phyloP scores from a whole-genome alignment of 75 land plant species.

The Sequoiadendron giganteum region DNA sequence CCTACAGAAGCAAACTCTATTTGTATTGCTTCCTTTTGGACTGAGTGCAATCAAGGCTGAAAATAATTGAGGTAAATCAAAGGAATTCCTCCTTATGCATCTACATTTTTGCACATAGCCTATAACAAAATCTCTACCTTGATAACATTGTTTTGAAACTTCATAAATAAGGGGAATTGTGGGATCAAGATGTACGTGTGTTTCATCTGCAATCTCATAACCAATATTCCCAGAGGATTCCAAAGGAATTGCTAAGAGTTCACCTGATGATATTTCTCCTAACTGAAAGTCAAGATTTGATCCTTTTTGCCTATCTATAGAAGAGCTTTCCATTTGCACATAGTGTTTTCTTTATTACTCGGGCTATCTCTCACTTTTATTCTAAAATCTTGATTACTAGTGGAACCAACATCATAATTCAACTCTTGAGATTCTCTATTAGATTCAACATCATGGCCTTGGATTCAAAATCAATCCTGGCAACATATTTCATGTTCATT shows the following conservation, averaged over 20 bases:
- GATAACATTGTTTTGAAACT: neutral
- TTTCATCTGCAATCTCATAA: neutral
- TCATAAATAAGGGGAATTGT: slow-evolving; percentile 1
- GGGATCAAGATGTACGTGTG: neutral
- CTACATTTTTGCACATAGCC: no score
- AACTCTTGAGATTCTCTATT: slow-evolving; percentile 3
- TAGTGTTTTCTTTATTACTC: neutral
- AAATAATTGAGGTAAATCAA: no score
- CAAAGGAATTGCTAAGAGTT: neutral
- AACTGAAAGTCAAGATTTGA: neutral
- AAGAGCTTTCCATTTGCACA: neutral
- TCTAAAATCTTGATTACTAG: neutral
- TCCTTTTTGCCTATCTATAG: neutral
- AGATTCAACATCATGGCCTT: neutral
- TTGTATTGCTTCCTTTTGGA: no score
- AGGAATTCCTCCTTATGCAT: no score
- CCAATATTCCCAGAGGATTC: neutral
- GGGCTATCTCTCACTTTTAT: neutral
- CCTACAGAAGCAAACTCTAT: no score
- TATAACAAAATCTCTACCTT: neutral
- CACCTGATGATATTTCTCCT: slow-evolving; percentile 2
- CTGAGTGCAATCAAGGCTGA: no score
- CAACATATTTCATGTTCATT: neutral
- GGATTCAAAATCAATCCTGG: neutral
- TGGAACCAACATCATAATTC: slow-evolving; percentile 6